Evolutionary conservation across 768 basidiomycete species (phyloP), one percentile per base, ranked within the genome.

Genomic region (Megacollybia marginata): DNA sequence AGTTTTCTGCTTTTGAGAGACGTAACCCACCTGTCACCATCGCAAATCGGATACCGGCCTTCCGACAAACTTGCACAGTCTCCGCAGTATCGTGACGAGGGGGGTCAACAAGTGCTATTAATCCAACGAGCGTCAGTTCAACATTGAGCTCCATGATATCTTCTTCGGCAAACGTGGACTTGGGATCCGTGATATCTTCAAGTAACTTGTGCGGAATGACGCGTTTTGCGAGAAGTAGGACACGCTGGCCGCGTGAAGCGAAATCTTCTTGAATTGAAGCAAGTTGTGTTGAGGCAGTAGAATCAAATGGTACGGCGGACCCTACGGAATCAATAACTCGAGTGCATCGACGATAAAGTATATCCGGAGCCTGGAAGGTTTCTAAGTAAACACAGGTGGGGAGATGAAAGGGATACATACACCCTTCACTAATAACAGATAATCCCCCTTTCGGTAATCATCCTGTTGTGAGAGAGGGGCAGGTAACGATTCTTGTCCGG

Each of bases 81-180:
- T 78, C 72, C 19, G 69, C 65, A 20, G 78, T 78, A 54, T 83
- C 82, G 15, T 66, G 66, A 23, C 76, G 71, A 6, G 80, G 73
- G 1, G 83, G 82, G 51, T 85, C 83, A 33, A 79, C 72, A 42
- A 85, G 62, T 0, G 77, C 79, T n/a, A 82, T 68, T 83, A 40
- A 18, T 40, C 38, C 38, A 15, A 40, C 18, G 4, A 40, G 5
- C 15, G 38, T 40, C 38, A 40, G 8, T 15, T 40, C 38, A 18
- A 40, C 38, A 18, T 13, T 18, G 38, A 40, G 38, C 13, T 8
- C 18, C 38, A 40, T 13, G 5, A 40, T 40, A 8, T 40, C 38
- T 5, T 40, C 38, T 18, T 40, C 38, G 38, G 38, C 18, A 18
- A 40, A 40, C 5, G 18, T 8, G 15, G 5, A 18, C 38, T 40